Evolutionary conservation across 352 stramenopile genomes (phyloP), one percentile per base, ranked within the genome.

Genomic region (Pythium insidiosum): DNA sequence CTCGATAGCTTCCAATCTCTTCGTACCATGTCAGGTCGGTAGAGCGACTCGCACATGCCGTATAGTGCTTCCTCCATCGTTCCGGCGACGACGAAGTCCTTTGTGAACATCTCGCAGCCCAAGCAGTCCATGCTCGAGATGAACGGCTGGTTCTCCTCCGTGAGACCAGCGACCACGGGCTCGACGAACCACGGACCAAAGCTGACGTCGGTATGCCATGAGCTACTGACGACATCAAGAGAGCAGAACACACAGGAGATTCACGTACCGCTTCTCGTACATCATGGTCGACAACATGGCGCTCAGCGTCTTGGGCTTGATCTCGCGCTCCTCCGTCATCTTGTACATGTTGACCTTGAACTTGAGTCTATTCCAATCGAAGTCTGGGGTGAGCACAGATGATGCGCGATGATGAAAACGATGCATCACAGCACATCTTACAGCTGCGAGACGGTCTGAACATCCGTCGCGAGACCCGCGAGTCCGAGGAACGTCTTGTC

Each of bases 111-210:
- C 29, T 95, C 79, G 22, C 96, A 97, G 24, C 97, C 97, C 55
- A 99, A 95, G 26, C 98, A 84, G 70, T 99, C 97, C 94, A 98
- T 99, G 50, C 86, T 94, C 36, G 80, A 96, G 35, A 99, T 64
- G 73, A 98, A 99, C 1, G 97, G 97, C 56, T 96, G 88, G 63
- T 95, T 94, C 50, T 98, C 84, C 36, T 91, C 75, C 30, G 73
- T 96, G 12, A 99, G 66, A 5, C 97, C 97, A 5, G 95, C 96
- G 43, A 99, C 95, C 10, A 99, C 75, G 6, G 97, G 97, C 66
- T 99, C 95, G 18, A 97, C 80, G 68, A 99, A 99, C 74, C 97
- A 99, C 40, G 97, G 97, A 19, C 95, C 97, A 66, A 99, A 99
- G 23, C 81, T 78, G 60, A 15, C 38, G 10, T n/a, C 4, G 22